phyloP scores from a whole-genome alignment of 495 filamentous ascomycete genomes.

The Trichodelitschia bisporula region DNA sequence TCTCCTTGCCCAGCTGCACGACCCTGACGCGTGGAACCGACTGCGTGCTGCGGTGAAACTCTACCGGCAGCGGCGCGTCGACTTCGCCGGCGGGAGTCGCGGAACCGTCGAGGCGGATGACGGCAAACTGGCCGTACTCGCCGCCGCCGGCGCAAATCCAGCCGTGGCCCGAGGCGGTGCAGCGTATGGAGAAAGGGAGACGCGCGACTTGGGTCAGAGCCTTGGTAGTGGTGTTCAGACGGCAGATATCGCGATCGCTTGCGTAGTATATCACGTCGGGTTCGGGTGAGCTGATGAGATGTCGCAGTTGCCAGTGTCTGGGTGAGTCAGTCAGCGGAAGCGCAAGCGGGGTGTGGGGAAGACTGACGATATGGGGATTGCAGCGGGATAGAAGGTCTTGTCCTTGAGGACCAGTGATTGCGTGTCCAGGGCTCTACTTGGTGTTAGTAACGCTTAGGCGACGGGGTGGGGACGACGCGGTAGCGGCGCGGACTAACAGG shows the following conservation, averaged over 20 bases:
- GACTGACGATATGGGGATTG: slow-evolving; percentile 48
- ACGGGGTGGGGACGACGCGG: not conserved
- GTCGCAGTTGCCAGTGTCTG: slow-evolving; percentile 82
- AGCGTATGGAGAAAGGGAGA: slow-evolving; percentile 61
- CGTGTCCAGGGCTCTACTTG: slow-evolving; percentile 27
- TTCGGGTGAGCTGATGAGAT: slow-evolving; percentile 61
- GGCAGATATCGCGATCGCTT: slow-evolving; percentile 44
- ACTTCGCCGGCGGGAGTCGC: slow-evolving; percentile 23
- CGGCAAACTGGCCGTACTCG: slow-evolving; percentile 59
- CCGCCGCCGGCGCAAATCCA: slow-evolving; percentile 77
- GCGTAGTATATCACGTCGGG: slow-evolving; percentile 65
- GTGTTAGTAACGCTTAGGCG: slow-evolving; percentile 1
- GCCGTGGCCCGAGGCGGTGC: slow-evolving; percentile 57
- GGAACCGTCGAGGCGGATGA: slow-evolving; percentile 34
- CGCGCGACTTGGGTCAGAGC: slow-evolving; percentile 53
- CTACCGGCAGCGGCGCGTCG: slow-evolving; percentile 23
- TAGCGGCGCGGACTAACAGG: slow-evolving; percentile 6
- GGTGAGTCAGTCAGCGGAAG: not conserved
- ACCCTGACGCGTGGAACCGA: slow-evolving; percentile 11
- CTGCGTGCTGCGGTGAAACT: slow-evolving; percentile 10
- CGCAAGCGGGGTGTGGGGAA: not conserved
- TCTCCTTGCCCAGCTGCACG: slow-evolving; percentile 17
- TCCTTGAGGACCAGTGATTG: slow-evolving; percentile 32
- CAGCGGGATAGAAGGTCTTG: slow-evolving; percentile 49
- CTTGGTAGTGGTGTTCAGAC: slow-evolving; percentile 34